Evolutionary conservation across 2,329 filamentous ascomycete genomes (phyloP), one percentile per base, ranked within the genome.

Genomic region (Aspergillus eucalypticola): DNA sequence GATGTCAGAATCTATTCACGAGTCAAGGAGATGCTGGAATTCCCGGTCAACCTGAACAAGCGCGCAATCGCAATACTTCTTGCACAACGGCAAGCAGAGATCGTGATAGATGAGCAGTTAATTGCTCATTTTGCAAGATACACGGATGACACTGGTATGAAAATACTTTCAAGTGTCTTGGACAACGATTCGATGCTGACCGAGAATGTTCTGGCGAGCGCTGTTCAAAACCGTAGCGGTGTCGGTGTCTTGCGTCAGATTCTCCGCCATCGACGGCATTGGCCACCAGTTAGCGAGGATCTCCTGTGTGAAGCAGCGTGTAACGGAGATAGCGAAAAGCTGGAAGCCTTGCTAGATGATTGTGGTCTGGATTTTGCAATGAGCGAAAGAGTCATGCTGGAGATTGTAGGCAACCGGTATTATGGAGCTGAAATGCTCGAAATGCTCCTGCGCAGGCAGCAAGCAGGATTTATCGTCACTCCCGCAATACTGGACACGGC

Each of bases 11-110:
- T 52, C 13, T 19, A 27, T 15, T 3, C 19, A 11, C 7, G 11
- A 10, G n/a, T 39, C 8, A 32, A 35, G 25, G 3, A 52, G 8
- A 15, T 10, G 5, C 10, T 52, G 29, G 10, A 8, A 11, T 7
- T 1, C 0, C 1, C 27, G 19, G 39, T 2, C n/a, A 1, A 2
- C 3, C 4, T 17, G n/a, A 42, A 17, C 39, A 1, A 0, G 10
- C 11, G 29, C 11, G 11, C 29, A 11, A 35, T 35, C 10, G 29
- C 11, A 35, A 13, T 42, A 2, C 17, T 42, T 42, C n/a, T 42
- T 19, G 8, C n/a, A 2, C 6, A 42, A 19, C 39, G 39, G 39
- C n/a, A 1, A 19, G 10, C 8, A 4, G 39, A 42, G 3, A 17
- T 21, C 3, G 13, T 8, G 7, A 7, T 42, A 8, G n/a, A 42